phyloP scores from a whole-genome alignment of 108 stramenopile species.

The Schizochytrium sp. region DNA sequence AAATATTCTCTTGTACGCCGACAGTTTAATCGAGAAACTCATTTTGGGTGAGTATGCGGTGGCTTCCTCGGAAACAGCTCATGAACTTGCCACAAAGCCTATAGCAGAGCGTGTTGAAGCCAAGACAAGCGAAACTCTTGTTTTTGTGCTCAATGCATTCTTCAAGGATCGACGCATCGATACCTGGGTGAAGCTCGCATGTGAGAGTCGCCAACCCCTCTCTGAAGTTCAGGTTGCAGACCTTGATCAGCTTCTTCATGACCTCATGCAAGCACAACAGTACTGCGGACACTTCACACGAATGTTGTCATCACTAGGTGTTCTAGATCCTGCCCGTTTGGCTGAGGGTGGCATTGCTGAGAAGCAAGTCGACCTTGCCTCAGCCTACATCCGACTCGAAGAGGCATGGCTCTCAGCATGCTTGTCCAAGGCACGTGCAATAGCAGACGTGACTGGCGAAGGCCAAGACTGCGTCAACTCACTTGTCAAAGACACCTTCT shows the following conservation, averaged over 20 bases:
- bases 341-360: neutral
- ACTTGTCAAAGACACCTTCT: constrained; percentile 23
- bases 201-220: neutral
- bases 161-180: constrained; percentile 28
- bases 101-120: constrained; percentile 8
- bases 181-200: neutral
- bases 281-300: constrained; percentile 56
- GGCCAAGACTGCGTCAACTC: constrained; percentile 29
- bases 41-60: constrained; percentile 48
- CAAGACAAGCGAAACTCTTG: constrained; percentile 25
- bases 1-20: constrained; percentile 39
- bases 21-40: constrained; percentile 56
- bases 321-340: constrained; percentile 9
- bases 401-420: constrained; percentile 8
- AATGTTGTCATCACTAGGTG: neutral
- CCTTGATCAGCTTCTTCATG: constrained; percentile 14
- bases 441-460: neutral
- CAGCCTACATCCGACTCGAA: constrained; percentile 47
- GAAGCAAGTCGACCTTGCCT: constrained; percentile 50
- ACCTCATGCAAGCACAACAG: constrained; percentile 31
- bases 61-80: constrained; percentile 16
- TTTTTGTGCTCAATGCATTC: constrained; percentile 41
- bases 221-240: neutral
- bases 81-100: neutral
- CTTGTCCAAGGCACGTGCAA: constrained; percentile 19